Evolutionary conservation across 176 grass and related monocot genomes (phyloP), one percentile per base, ranked within the genome.

Genomic region (Oryza punctata): DNA sequence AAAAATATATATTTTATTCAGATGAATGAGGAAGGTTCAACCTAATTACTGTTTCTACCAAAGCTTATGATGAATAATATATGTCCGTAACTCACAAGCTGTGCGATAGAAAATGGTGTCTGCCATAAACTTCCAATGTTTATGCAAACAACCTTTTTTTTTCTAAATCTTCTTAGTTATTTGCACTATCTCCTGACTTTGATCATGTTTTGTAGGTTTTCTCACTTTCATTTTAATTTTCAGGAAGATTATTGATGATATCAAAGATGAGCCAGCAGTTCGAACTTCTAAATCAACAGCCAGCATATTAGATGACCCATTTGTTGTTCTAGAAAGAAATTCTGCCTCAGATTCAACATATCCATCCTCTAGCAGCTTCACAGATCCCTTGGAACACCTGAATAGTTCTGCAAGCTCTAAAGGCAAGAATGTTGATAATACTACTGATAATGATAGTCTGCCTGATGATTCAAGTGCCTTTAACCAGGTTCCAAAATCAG

Each of bases 261-360:
- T 79, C 43, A 90, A 80, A 71, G 75, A 45, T 45, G 91, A 85
- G 64, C 43, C 86, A 69, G 67, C 76, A 82, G 33, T 84, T 77
- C 65, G 77, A 70, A 66, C 73, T 77, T 84, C 70, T 80, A 90
- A 91, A 82, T 65, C 73, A 25, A 68, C 78, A 64, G 57, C 84
- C 49, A 89, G 65, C 41, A 40, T 85, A 72, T 61, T 70, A 79
- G 88, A 85, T 81, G 90, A 91, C 43, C 92, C 95, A 65, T 94
- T 97, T 73, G 73, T 85, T 89, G 86, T 94, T 79, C 73, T 94
- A 67, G 86, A 92, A 91, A 91, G 86, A 79, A 59, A 73, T 33
- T 88, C 92, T 35, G 74, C 67, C 67, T 70, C 87, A 73, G 89
- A 69, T 28, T 91, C 91, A n/a, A 16, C 85, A 57, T 85, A 86